Conservation (phyloP, 305 asterid genomes). For the Withania somnifera region DNA sequence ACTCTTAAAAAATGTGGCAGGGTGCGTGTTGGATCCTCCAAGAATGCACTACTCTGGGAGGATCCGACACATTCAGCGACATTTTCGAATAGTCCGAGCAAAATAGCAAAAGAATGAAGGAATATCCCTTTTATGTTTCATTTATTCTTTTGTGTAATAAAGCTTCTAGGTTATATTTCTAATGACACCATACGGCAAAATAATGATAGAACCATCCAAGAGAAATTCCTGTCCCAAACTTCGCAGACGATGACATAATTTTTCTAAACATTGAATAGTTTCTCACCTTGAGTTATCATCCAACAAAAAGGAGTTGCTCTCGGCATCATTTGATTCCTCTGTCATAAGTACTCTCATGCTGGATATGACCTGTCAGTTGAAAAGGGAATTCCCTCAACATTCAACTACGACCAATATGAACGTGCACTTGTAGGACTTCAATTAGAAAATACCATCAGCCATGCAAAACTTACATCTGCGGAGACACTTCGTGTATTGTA, state of each 20-base stretch:
- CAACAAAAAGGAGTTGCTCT: conserved; percentile 69
- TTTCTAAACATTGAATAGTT: not conserved
- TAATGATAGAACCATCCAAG: not conserved
- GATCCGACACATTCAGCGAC: not conserved
- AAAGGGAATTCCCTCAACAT: not conserved
- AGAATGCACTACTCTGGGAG: not conserved
- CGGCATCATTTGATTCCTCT: conserved; percentile 71
- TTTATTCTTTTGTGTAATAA: not conserved
- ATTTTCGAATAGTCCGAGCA: not conserved
- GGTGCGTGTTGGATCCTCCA: not conserved
- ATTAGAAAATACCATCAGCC: not conserved
- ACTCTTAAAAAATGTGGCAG: no score
- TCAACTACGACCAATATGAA: not conserved
- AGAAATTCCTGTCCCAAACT: not conserved
- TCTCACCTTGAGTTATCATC: conserved; percentile 84
- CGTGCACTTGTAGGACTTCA: not conserved
- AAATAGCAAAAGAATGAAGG: not conserved
- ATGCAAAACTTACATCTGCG: conserved; percentile 49
- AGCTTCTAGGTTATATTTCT: not conserved
- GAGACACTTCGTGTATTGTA: conserved; percentile 90
- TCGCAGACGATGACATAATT: not conserved
- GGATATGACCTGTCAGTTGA: conserved; percentile 56
- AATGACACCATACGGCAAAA: not conserved
- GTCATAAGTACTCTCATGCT: conserved; percentile 90
- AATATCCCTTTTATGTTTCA: not conserved